A percentile compares a stretch with the other conserved stretches of the same genome.
Evolutionary conservation across 2,329 filamentous ascomycete genomes (phyloP).

Genomic region (Fusarium agapanthi): DNA sequence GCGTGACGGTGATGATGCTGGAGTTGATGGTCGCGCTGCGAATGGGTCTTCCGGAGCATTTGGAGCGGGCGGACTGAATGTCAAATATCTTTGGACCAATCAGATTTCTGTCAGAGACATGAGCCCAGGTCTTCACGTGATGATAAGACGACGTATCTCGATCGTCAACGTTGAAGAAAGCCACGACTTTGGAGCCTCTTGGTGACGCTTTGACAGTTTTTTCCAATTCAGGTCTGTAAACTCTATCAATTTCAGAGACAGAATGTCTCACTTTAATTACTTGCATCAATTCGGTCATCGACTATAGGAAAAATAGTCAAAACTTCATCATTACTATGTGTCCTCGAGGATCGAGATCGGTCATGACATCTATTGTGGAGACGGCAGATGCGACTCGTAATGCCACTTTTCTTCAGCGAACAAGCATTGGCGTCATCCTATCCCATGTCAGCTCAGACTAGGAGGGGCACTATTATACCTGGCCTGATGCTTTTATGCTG

Average conservation of each 20-base stretch:
- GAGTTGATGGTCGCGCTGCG: slow-evolving; percentile 33
- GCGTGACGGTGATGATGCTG: slow-evolving; percentile 26
- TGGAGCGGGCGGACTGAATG: slow-evolving; percentile 31
- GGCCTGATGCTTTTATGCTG: slow-evolving; percentile 18
- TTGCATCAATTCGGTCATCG: not conserved
- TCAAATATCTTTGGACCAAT: slow-evolving; percentile 39
- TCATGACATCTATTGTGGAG: slow-evolving; percentile 29
- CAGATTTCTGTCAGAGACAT: not conserved
- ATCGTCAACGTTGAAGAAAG: slow-evolving; percentile 8
- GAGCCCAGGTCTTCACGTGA: slow-evolving; percentile 34
- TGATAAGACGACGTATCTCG: slow-evolving; percentile 37
- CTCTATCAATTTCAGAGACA: not conserved
- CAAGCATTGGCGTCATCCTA: slow-evolving; percentile 21
- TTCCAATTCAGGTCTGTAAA: not conserved
- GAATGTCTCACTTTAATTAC: not conserved
- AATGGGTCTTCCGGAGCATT: slow-evolving; percentile 37
- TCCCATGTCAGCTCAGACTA: slow-evolving; percentile 2
- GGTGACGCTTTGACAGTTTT: not conserved
- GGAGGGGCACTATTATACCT: slow-evolving; percentile 22
- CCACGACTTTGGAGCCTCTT: slow-evolving; percentile 3
- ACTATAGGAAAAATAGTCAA: not conserved
- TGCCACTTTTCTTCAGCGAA: slow-evolving; percentile 27
- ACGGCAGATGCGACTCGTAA: slow-evolving; percentile 24
- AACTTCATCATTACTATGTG: slow-evolving; percentile 13
- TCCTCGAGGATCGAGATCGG: slow-evolving; percentile 2